These are phyloP conservation scores for Oldenlandia corymbosa DNA, from an alignment of 257 asterid genomes.

Conservation along the genomic window DNA sequence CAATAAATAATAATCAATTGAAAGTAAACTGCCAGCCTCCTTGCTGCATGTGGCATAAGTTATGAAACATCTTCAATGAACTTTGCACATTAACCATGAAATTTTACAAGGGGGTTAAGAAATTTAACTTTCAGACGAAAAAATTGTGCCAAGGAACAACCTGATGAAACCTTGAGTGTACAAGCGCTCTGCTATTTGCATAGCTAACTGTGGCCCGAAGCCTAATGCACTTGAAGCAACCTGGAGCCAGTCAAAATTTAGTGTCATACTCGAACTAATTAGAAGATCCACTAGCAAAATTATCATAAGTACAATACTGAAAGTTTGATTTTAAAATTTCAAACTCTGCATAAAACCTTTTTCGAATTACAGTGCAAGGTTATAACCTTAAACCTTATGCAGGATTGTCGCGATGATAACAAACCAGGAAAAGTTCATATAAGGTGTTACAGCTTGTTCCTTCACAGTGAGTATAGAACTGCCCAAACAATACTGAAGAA, in stretches of 20 bases:
- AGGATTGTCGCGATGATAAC: neutral
- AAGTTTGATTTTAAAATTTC: neutral
- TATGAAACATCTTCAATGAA: neutral
- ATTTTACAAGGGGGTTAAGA: neutral
- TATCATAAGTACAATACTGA: neutral
- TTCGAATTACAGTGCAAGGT: neutral
- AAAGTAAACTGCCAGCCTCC: neutral
- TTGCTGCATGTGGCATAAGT: neutral
- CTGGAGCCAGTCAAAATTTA: slow-evolving; percentile 37
- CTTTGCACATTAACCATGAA: neutral
- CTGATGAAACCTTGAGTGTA: slow-evolving; percentile 93
- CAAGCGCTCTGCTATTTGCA: slow-evolving; percentile 94
- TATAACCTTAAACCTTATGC: neutral
- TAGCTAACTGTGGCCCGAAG: slow-evolving; percentile 81
- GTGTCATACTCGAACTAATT: slow-evolving; percentile 4
- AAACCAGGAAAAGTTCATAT: too few species aligned
- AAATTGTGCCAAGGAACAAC: slow-evolving; percentile 29
- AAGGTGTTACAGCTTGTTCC: neutral
- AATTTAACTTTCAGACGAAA: neutral
- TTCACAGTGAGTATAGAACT: neutral
- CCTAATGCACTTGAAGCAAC: slow-evolving; percentile 95
- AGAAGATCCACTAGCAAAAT: neutral
- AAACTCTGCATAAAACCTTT: neutral
- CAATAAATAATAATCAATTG: neutral
- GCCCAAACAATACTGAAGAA: neutral